These are phyloP conservation scores for Litchi chinensis DNA, from an alignment of 345 rosid species.

Conservation along the genomic window DNA sequence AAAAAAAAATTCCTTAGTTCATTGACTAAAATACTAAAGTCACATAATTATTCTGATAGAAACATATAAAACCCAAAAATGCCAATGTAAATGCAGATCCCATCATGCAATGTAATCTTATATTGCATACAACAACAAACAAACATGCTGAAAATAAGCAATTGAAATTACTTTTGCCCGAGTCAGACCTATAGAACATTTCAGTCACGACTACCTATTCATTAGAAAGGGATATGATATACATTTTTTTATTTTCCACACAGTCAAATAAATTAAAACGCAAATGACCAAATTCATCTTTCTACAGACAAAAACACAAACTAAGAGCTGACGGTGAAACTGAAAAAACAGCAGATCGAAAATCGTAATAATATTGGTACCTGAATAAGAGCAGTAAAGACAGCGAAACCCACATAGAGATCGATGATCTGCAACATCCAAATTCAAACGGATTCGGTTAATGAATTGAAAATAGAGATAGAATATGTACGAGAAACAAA, in stretches of 20 bases:
- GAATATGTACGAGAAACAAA: neutral
- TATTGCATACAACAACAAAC: neutral
- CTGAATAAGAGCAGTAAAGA: slow-evolving; percentile 86
- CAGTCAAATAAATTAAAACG: neutral
- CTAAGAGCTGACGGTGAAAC: neutral
- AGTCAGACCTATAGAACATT: neutral
- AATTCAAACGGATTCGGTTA: neutral
- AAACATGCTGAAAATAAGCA: neutral
- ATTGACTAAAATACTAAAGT: too few relatives aligned
- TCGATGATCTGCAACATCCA: slow-evolving; percentile 71
- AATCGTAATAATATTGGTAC: slow-evolving; percentile 30
- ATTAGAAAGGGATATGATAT: too few relatives aligned
- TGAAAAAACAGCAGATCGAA: neutral
- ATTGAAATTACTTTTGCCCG: neutral
- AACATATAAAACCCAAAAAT: neutral
- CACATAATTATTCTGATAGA: too few relatives aligned
- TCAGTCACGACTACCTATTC: neutral
- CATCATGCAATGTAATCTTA: neutral
- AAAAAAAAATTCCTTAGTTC: too few relatives aligned
- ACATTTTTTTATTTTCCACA: neutral
- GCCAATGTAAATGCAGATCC: neutral
- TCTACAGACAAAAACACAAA: neutral
- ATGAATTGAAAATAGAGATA: neutral
- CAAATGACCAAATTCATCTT: neutral
- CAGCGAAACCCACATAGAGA: slow-evolving; percentile 77